Conservation (phyloP, 441 rosid species). For the Syzygium syzygioides region DNA sequence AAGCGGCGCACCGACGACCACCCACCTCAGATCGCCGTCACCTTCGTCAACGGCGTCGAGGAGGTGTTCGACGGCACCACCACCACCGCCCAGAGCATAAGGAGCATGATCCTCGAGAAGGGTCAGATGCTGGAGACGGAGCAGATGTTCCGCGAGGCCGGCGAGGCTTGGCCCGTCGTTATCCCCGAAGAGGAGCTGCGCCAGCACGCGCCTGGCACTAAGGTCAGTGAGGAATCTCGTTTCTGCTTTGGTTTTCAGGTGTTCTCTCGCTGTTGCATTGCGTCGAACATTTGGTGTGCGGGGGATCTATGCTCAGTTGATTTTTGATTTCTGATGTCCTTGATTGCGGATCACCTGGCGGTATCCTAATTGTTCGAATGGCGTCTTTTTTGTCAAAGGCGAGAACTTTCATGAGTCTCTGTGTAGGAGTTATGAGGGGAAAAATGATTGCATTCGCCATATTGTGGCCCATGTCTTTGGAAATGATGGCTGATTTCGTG, state of each 20-base stretch:
- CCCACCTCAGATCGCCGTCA: constrained; percentile 75
- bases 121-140: constrained; percentile 81
- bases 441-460: background rate
- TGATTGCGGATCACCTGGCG: background rate
- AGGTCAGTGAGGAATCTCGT: constrained; percentile 31
- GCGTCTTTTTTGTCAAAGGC: background rate
- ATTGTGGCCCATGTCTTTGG: background rate
- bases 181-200: constrained; percentile 77
- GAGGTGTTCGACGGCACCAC: constrained; percentile 72
- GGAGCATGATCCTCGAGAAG: constrained; percentile 76
- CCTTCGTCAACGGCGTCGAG: constrained; percentile 82
- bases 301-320: background rate
- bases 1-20: constrained; percentile 88
- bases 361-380: no score
- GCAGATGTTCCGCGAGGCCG: constrained; percentile 93
- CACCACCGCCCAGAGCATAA: constrained; percentile 65
- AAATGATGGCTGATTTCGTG: background rate
- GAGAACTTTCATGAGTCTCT: background rate
- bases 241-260: background rate
- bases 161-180: constrained; percentile 84
- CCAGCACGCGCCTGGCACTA: constrained; percentile 60
- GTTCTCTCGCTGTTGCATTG: constrained; percentile 14
- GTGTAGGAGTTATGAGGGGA: background rate
- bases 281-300: constrained; percentile 9
- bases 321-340: background rate